These are phyloP conservation scores for Gossypium schwendimanii DNA, from an alignment of 441 rosid species.

Conservation along the genomic window DNA sequence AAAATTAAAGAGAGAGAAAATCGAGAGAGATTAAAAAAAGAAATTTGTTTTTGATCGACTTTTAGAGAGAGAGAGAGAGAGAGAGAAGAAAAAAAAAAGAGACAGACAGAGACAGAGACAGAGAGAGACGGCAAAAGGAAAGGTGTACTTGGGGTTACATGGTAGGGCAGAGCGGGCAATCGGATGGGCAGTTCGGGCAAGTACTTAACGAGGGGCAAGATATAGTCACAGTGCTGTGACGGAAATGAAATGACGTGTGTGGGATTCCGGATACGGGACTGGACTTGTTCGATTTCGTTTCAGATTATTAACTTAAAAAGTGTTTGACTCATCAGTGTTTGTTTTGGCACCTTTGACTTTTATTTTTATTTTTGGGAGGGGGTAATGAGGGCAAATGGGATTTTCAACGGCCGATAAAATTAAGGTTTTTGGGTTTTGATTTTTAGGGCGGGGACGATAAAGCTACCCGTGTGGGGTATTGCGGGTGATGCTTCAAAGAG, in stretches of 20 bases:
- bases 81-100: too few species aligned
- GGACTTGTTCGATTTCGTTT: not conserved
- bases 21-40: not conserved
- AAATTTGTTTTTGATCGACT: not conserved
- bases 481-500: not conserved
- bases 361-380: not conserved
- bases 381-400: not conserved
- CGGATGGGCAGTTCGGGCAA: slow-evolving; percentile 38
- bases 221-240: slow-evolving; percentile 24
- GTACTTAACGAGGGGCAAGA: slow-evolving; percentile 16
- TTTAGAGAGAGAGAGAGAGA: not conserved
- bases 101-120: slow-evolving; percentile 12
- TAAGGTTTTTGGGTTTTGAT: not conserved
- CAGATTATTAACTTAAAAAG: not conserved
- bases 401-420: not conserved
- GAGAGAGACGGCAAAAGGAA: slow-evolving; percentile 25
- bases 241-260: slow-evolving; percentile 1
- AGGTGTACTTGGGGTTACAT: slow-evolving; percentile 28
- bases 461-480: not conserved
- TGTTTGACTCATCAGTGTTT: slow-evolving; percentile 7
- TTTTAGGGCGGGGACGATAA: not conserved
- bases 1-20: not conserved
- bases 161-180: slow-evolving; percentile 20
- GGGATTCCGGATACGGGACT: slow-evolving; percentile 10
- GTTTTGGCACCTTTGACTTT: slow-evolving; percentile 2